Conservation (phyloP, 106 monocot species). For the Dendrobium officinale region DNA sequence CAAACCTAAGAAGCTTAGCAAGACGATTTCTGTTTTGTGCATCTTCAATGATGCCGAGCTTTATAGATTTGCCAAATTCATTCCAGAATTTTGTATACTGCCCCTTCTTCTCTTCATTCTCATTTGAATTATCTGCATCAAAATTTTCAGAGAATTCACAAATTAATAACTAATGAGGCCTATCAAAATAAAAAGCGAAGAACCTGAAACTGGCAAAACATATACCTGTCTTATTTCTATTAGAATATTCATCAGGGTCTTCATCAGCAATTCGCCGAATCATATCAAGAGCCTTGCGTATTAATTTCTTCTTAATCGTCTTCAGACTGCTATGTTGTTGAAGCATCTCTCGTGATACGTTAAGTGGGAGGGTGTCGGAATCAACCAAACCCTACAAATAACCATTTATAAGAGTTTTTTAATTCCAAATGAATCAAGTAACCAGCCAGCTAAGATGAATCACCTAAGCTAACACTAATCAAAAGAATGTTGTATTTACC, state of each 20-base stretch:
- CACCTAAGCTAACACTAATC: not conserved
- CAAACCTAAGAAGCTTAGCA: conserved; percentile 96
- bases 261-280: conserved; percentile 88
- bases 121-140: conserved; percentile 45
- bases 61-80: conserved; percentile 95
- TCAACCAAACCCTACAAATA: conserved; percentile 83
- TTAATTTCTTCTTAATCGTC: conserved; percentile 96
- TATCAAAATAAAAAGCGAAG: not conserved
- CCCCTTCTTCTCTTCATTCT: conserved; percentile 79
- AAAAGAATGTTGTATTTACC: conserved; percentile 31
- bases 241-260: conserved; percentile 79
- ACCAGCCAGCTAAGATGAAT: not conserved
- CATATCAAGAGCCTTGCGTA: conserved; percentile 98
- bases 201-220: not conserved
- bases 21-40: conserved; percentile 92
- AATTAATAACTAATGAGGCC: not conserved
- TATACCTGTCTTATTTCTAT: conserved; percentile 64
- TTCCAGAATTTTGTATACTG: conserved; percentile 96
- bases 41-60: conserved; percentile 98
- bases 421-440: not conserved
- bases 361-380: conserved; percentile 91
- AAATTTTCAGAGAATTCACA: not conserved
- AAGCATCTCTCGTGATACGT: conserved; percentile 96
- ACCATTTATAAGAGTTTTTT: not conserved
- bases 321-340: conserved; percentile 94